Base-by-base conservation (phyloP, 352 stramenopile genomes). In the Globisporangium carolinianum region DNA sequence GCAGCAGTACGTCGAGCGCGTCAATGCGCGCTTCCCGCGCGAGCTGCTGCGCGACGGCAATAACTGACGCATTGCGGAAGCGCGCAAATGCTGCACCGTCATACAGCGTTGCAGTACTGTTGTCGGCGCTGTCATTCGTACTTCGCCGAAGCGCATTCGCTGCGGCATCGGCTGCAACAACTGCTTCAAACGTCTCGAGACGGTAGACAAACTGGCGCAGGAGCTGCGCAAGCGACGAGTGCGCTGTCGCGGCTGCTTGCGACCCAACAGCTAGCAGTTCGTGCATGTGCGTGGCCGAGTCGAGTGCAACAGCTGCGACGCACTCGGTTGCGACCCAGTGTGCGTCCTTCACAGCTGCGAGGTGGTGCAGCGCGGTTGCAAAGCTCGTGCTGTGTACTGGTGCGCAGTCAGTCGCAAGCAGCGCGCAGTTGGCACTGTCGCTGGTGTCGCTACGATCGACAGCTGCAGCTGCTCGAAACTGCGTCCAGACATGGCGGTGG, bases 261-360 rank as follows among this genome's bases (percentile, higher is more conserved):
- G 71, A 61, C 2, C 75, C 81, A 49, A 74, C 49, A 9, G 71
- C 61, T n/a, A 91, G 57, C 12, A 91, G 63, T 15, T 76, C 75
- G 32, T 79, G 84, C 79, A 88, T 89, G n/a, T 72, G 66, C 4
- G 57, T 50, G 2, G 70, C 69, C 7, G 75, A 87, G 47, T 75
- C 67, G 5, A 71, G 58, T 0, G 65, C 60, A 38, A 88, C 51
- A 3, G 75, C 39, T 9, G 57, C 36, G 11, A 84, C 57, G 48
- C 76, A 86, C 54, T 89, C 62, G 7, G 62, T 43, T n/a, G 76
- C 52, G 2, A 83, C 63, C 81, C 81, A 91, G 15, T 58, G 37
- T 32, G 72, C 73, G 58, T 87, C 69, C 6, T 66, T 61, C 12
- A 81, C 65, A 1, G 68, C 58, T 3, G 67, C 66, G 52, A 91